Conservation (phyloP, 345 rosid species). For the Laguncularia racemosa region DNA sequence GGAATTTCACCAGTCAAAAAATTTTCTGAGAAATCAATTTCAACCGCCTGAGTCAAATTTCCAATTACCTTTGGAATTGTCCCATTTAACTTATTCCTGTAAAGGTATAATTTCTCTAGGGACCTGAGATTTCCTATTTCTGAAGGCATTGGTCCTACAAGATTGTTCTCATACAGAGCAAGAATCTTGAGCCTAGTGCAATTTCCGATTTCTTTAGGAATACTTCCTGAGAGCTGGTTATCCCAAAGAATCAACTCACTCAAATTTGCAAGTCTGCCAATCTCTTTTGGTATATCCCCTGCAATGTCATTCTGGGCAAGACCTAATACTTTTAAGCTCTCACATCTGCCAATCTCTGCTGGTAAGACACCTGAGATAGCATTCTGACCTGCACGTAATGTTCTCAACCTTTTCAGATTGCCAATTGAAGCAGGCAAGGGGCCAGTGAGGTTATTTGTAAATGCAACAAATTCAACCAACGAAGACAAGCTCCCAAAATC, state of each 20-base stretch:
- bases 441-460: constrained; percentile 71
- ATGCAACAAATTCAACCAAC: constrained; percentile 65
- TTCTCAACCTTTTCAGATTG: constrained; percentile 43
- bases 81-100: constrained; percentile 76
- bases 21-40: constrained; percentile 91
- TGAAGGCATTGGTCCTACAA: constrained; percentile 57
- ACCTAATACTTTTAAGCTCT: constrained; percentile 59
- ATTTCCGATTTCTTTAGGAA: constrained; percentile 75
- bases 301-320: constrained; percentile 74
- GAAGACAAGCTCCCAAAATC: constrained; percentile 59
- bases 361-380: constrained; percentile 71
- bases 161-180: constrained; percentile 66
- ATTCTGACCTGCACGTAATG: constrained; percentile 76
- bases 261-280: constrained; percentile 63
- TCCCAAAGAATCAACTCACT: constrained; percentile 63
- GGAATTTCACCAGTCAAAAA: constrained; percentile 68
- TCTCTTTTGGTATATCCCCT: constrained; percentile 67
- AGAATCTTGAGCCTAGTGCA: constrained; percentile 51
- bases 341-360: constrained; percentile 59
- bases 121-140: constrained; percentile 69
- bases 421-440: constrained; percentile 80
- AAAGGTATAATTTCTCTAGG: constrained; percentile 63
- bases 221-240: constrained; percentile 55
- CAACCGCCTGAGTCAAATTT: constrained; percentile 54
- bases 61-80: constrained; percentile 80